Base-by-base conservation (phyloP, 1,284 basidiomycete genomes). In the Cutaneotrichosporon mucoides region DNA sequence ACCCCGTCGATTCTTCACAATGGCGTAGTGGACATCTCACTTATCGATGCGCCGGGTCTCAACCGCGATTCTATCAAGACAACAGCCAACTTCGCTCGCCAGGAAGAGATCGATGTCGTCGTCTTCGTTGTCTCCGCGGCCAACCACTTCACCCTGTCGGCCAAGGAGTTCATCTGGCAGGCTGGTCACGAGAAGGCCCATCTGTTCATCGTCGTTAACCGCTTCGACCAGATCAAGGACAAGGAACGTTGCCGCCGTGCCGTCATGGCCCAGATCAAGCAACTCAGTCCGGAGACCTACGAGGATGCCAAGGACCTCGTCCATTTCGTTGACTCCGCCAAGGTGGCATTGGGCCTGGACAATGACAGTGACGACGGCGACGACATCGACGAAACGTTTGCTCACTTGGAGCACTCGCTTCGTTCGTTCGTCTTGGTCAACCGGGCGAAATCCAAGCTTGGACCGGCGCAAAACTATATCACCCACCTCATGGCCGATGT, bases 81-180 rank as follows among this genome's bases (percentile, higher is more conserved):
- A 0, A 99, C 95, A 2, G 91, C 92, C 7, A 82, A 98, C 50
- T 99, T 99, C 72, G 86, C 94, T n/a, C 90, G 92, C 38, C 95
- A 99, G 77, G 91, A 96, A 75, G 93, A 98, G 79, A 99, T 99
- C 57, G 96, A 99, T 73, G 95, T 99, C 35, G 87, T 99, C 58
- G 94, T 99, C 56, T 99, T 99, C 76, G 93, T 98, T 65, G 93
- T 98, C 51, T 93, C 90, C 1, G 93, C 96, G 6, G 95, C 98
- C 80, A 99, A 99, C 78, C 95, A 99, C 81, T 97, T 99, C 75
- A 99, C 96, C 0, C 84, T 97, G 6, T 95, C 92, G 0, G 90
- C 92, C 9, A 91, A 90, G 73, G 94, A 99, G 78, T 99, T 99
- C 81, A 83, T 99, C 47, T 85, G 82, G 82, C 92, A 87, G 69